Evolutionary conservation across 2,329 filamentous ascomycete genomes (phyloP).

Genomic region (Diplodia mutila): DNA sequence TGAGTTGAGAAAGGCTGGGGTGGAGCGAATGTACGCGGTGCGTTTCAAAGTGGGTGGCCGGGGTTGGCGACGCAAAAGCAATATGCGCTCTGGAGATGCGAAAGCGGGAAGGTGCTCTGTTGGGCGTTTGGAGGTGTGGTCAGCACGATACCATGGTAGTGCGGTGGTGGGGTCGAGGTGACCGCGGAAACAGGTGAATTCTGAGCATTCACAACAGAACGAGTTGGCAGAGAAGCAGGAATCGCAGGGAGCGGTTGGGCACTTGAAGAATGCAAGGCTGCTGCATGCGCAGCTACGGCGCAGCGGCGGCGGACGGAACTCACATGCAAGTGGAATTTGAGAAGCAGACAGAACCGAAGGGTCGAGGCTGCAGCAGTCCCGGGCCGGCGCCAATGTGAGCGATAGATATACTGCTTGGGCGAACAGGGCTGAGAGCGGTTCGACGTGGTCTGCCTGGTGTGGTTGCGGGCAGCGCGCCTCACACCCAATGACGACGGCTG

Average conservation of each 20-base stretch:
- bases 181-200: not conserved
- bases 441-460: slow-evolving; percentile 24
- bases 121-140: not conserved
- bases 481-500: slow-evolving; percentile 10
- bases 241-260: not conserved
- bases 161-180: not conserved
- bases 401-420: slow-evolving; percentile 8
- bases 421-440: slow-evolving; percentile 10
- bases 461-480: slow-evolving; percentile 7
- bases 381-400: slow-evolving; percentile 11
- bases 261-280: not conserved
- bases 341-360: not conserved
- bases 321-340: not conserved
- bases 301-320: not conserved
- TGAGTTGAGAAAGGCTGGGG: slow-evolving; percentile 19
- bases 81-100: not conserved
- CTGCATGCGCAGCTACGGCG: not conserved
- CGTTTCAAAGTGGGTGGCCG: not conserved
- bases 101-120: not conserved
- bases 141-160: not conserved
- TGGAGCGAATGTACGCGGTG: not conserved
- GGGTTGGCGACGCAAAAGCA: slow-evolving; percentile 16
- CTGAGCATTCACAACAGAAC: not conserved
- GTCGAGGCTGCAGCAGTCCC: not conserved
- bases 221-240: not conserved